A percentile compares a stretch with the other conserved stretches of the same genome.
Conservation (phyloP, 148 eudicot species). For the Persicaria maculosa region DNA sequence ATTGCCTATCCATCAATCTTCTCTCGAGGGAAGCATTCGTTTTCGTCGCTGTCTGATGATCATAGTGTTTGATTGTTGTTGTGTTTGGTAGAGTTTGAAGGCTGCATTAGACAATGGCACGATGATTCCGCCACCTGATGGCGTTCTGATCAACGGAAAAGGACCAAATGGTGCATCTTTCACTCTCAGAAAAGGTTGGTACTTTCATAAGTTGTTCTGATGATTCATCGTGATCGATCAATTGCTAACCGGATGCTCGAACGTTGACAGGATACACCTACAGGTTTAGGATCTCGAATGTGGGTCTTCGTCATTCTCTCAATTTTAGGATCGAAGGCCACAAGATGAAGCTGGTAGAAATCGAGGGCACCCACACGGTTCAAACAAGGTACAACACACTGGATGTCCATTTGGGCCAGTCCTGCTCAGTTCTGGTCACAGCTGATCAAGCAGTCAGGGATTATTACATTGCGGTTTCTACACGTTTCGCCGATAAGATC, state of each 20-base stretch:
- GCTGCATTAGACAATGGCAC: slow-evolving; percentile 48
- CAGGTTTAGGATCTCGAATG: slow-evolving; percentile 78
- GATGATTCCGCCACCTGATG: slow-evolving; percentile 51
- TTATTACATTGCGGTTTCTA: slow-evolving; percentile 66
- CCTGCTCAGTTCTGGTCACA: slow-evolving; percentile 66
- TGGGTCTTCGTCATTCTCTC: slow-evolving; percentile 55
- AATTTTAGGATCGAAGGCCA: slow-evolving; percentile 71
- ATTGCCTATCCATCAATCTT: neutral
- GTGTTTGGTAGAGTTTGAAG: slow-evolving; percentile 24
- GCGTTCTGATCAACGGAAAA: slow-evolving; percentile 55
- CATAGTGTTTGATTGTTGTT: neutral
- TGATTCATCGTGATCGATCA: neutral
- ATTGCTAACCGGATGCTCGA: neutral
- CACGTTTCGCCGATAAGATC: slow-evolving; percentile 33
- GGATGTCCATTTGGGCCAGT: slow-evolving; percentile 80
- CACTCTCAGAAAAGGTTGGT: slow-evolving; percentile 49
- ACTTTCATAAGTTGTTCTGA: neutral
- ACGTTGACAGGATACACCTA: slow-evolving; percentile 57
- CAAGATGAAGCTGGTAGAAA: slow-evolving; percentile 71
- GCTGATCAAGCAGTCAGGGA: slow-evolving; percentile 50
- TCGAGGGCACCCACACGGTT: slow-evolving; percentile 77
- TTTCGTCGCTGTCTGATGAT: neutral
- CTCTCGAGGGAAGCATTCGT: neutral
- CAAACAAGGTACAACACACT: slow-evolving; percentile 50
- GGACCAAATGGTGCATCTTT: slow-evolving; percentile 44